phyloP scores from a whole-genome alignment of 345 rosid species.

The Populus simonii region DNA sequence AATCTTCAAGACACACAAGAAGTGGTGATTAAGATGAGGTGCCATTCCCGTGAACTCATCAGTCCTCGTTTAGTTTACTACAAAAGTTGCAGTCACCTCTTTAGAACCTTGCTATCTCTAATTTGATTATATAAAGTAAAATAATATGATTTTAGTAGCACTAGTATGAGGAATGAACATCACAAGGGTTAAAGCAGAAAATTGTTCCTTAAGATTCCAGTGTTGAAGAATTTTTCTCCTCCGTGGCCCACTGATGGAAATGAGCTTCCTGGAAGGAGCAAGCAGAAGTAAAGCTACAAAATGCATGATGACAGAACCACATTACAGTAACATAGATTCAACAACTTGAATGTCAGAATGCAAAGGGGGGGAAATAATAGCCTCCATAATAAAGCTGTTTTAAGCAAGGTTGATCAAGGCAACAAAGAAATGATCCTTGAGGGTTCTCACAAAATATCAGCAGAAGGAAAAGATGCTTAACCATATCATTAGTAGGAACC shows the following conservation, averaged over 20 bases:
- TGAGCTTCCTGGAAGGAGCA: neutral
- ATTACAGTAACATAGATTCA: neutral
- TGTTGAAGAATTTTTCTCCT: neutral
- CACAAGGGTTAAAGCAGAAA: neutral
- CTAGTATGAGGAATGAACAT: neutral
- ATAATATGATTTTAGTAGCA: neutral
- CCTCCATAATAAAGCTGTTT: neutral
- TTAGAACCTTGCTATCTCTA: neutral
- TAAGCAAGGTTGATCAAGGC: neutral
- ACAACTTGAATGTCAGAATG: neutral
- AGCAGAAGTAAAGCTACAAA: conserved; percentile 1
- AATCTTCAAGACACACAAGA: neutral
- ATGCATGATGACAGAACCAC: neutral
- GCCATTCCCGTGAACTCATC: neutral
- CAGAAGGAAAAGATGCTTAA: neutral
- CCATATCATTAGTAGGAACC: neutral
- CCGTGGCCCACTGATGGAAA: neutral
- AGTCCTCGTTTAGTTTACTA: neutral
- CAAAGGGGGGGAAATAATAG: neutral
- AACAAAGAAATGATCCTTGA: neutral
- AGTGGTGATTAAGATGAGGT: neutral
- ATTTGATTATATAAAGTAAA: neutral
- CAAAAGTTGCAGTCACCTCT: neutral
- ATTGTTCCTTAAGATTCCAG: neutral
- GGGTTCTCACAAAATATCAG: neutral